A percentile compares a stretch with the other conserved stretches of the same genome.
Conservation (phyloP, 371 early-diverging fungal species). For the Apophysomyces trapeziformis region DNA sequence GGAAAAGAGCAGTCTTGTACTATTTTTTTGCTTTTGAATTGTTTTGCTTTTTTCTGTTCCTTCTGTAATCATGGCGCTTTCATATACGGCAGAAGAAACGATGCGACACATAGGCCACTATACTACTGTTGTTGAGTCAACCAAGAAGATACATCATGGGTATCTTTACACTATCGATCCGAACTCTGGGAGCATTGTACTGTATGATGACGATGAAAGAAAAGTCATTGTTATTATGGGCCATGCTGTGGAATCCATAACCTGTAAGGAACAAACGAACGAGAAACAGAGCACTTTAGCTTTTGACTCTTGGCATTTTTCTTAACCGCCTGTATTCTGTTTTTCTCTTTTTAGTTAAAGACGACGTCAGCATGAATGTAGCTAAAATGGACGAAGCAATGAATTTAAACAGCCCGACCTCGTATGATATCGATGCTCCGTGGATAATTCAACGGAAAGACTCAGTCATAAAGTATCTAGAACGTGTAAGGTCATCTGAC, state of each 20-base stretch:
- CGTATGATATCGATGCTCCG: slow-evolving; percentile 2
- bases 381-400: slow-evolving; percentile 14
- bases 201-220: slow-evolving; percentile 20
- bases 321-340: background rate
- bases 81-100: background rate
- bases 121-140: background rate
- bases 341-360: slow-evolving; percentile 10
- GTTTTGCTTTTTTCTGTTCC: background rate
- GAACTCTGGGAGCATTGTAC: slow-evolving; percentile 22
- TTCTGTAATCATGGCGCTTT: background rate
- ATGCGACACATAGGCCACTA: background rate
- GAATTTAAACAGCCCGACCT: background rate
- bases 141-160: slow-evolving; percentile 16
- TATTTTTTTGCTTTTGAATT: background rate
- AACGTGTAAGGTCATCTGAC: slow-evolving; percentile 21
- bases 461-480: slow-evolving; percentile 20
- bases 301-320: too few species aligned
- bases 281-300: slow-evolving; percentile 4
- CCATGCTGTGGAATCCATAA: slow-evolving; percentile 21
- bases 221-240: slow-evolving; percentile 27
- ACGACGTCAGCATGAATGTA: background rate
- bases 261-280: slow-evolving; percentile 16
- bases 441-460: slow-evolving; percentile 17
- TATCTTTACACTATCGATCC: slow-evolving; percentile 47
- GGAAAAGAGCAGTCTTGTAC: background rate